Evolutionary conservation across 129 eudicot genomes (phyloP), one percentile per base, ranked within the genome.

Genomic region (Kitagawia praeruptora): DNA sequence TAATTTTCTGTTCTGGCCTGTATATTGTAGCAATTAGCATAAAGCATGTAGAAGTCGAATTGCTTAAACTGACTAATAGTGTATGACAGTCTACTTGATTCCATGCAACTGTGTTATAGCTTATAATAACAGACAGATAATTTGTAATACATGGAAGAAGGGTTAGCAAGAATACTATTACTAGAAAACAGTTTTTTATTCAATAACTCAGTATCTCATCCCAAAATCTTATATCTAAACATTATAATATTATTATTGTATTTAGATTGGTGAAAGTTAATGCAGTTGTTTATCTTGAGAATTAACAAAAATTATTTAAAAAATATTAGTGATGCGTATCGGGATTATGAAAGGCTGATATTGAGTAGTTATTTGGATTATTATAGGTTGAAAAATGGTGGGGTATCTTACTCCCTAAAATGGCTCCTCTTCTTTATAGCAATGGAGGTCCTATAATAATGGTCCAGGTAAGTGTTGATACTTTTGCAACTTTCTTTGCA

Each of bases 381-480:
- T 73, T 31, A 34, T 86, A 95, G 98, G 98, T 95, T 61, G 91
- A 89, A 76, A 86, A 63, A 21, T 95, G 98, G 98, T 95, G 97
- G 97, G 89, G 89, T 7, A 70, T 84, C 77, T 83, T 95, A 78
- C 93, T 95, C 23, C 93, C 98, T 51, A 90, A 87, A 85, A 31
- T 92, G 75, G 84, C 83, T 41, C 90, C 92, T 87, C 91, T 88
- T 80, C 96, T 92, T 67, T 90, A 95, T 82, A 85, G 80, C 89
- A 92, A 92, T 83, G 98, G 98, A 64, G 97, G 97, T 1, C 98
- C 98, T 69, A 86, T 95, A 83, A 78, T 90, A 47, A 95, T 95
- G 98, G 91, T 90, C 85, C 98, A 95, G 94, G 98, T 95, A 79
- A 31, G 86, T 69, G 37, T 69, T 11, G 10, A 15, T 28, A 34